A percentile compares a stretch with the other conserved stretches of the same genome.
phyloP scores from a whole-genome alignment of 495 filamentous ascomycete species.

The Talaromyces trachyspermus region DNA sequence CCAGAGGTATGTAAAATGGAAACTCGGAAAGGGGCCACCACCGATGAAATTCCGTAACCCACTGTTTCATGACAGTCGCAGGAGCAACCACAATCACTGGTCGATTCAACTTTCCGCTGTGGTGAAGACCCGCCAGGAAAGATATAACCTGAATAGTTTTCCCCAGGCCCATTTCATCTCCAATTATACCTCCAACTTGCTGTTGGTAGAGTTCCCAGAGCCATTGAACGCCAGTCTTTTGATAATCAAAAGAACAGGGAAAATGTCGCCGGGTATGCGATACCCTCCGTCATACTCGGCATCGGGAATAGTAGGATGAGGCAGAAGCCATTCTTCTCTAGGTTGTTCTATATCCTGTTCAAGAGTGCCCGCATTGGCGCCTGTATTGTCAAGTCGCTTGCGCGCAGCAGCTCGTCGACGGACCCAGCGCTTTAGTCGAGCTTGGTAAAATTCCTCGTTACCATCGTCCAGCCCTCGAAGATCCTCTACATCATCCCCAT shows the following conservation, averaged over 20 bases:
- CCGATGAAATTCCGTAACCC: slow-evolving; percentile 95
- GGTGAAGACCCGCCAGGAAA: slow-evolving; percentile 83
- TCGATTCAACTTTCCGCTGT: slow-evolving; percentile 74
- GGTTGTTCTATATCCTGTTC: slow-evolving; percentile 16
- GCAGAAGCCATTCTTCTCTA: slow-evolving; percentile 73
- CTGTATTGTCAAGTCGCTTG: slow-evolving; percentile 28
- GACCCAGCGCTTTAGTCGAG: slow-evolving; percentile 68
- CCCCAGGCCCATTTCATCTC: slow-evolving; percentile 96
- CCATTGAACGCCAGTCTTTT: slow-evolving; percentile 94
- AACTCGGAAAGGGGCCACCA: slow-evolving; percentile 97
- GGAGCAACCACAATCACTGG: slow-evolving; percentile 87
- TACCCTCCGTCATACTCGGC: slow-evolving; percentile 65
- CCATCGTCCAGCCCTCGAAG: slow-evolving; percentile 81
- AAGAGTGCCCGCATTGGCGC: slow-evolving; percentile 16
- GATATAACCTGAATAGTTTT: slow-evolving; percentile 94
- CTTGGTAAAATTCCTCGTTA: slow-evolving; percentile 75
- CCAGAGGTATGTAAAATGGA: slow-evolving; percentile 93
- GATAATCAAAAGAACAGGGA: slow-evolving; percentile 83
- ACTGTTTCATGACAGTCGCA: slow-evolving; percentile 89
- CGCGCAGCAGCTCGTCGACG: slow-evolving; percentile 60
- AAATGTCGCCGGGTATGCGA: slow-evolving; percentile 83
- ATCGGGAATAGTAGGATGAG: slow-evolving; percentile 73
- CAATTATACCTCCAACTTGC: slow-evolving; percentile 86
- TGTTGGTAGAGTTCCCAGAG: slow-evolving; percentile 88
- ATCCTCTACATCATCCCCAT: slow-evolving; percentile 51